These are phyloP conservation scores for Pseudopithomyces maydicus DNA, from an alignment of 2,329 filamentous ascomycete genomes.

Conservation along the genomic window DNA sequence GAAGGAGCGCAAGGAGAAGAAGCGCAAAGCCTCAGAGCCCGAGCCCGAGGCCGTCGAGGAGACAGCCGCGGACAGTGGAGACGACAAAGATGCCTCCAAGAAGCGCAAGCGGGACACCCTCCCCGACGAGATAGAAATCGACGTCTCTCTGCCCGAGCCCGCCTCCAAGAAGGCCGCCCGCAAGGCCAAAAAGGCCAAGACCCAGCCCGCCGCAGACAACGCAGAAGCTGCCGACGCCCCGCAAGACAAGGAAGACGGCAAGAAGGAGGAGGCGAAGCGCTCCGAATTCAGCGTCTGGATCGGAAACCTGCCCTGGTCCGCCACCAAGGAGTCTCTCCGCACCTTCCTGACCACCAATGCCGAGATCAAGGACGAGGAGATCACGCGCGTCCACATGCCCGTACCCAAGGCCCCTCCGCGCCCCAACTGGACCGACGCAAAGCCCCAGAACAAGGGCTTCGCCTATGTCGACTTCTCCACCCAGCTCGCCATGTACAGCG, in stretches of 20 bases:
- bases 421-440: conserved; percentile 49
- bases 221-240: conserved; percentile 15
- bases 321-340: conserved; percentile 74
- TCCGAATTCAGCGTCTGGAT: conserved; percentile 93
- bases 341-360: conserved; percentile 78
- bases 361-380: conserved; percentile 63
- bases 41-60: conserved; percentile 15
- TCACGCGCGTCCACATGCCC: conserved; percentile 85
- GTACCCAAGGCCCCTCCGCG: conserved; percentile 49
- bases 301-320: conserved; percentile 87
- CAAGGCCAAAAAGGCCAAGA: conserved; percentile 82
- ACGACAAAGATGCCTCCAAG: conserved; percentile 34
- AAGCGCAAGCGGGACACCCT: conserved; percentile 65
- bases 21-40: conserved; percentile 25
- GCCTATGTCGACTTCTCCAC: conserved; percentile 92
- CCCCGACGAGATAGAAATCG: conserved; percentile 76
- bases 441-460: conserved; percentile 83
- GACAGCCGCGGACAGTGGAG: conserved; percentile 13
- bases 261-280: conserved; percentile 55
- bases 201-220: conserved; percentile 35
- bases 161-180: conserved; percentile 93
- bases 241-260: conserved; percentile 42
- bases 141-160: conserved; percentile 86
- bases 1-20: conserved; percentile 27
- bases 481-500: conserved; percentile 70